phyloP scores from a whole-genome alignment of 192 early-diverging fungal species.

The Gonapodya prolifera region DNA sequence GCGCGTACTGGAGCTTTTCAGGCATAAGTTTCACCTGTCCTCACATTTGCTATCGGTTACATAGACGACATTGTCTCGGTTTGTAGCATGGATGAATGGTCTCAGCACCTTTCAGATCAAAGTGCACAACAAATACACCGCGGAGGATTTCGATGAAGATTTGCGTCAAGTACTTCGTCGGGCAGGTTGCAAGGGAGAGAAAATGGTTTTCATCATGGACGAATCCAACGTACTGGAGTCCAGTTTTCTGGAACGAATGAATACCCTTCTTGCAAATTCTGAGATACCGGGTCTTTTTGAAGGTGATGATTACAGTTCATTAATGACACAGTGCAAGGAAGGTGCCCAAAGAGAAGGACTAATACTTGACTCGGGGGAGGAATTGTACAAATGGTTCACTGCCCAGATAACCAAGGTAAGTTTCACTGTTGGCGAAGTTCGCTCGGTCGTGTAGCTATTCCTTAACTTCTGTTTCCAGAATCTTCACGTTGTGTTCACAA shows the following conservation, averaged over 20 bases:
- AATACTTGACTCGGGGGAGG: conserved; percentile 85
- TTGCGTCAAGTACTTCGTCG: conserved; percentile 76
- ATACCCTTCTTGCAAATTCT: conserved; percentile 95
- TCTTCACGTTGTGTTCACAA: conserved; percentile 98
- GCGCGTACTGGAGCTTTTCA: not conserved
- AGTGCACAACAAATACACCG: conserved; percentile 94
- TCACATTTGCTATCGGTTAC: not conserved
- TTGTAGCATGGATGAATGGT: conserved; percentile 99
- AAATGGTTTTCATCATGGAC: conserved; percentile 95
- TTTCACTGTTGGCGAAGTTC: not conserved
- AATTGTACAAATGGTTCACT: conserved; percentile 97
- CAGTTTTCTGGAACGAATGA: conserved; percentile 99
- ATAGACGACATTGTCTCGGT: conserved; percentile 84
- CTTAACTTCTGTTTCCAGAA: conserved; percentile 44
- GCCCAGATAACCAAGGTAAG: conserved; percentile 56
- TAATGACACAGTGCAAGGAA: conserved; percentile 93
- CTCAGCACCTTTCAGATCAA: conserved; percentile 91
- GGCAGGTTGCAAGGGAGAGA: conserved; percentile 93
- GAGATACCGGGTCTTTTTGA: conserved; percentile 99
- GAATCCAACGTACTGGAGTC: conserved; percentile 95
- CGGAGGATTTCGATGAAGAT: conserved; percentile 97
- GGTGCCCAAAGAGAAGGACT: conserved; percentile 84
- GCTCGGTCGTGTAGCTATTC: not conserved
- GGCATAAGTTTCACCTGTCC: not conserved
- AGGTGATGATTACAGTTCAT: conserved; percentile 86